Evolutionary conservation across 2,329 filamentous ascomycete species (phyloP), one percentile per base, ranked within the genome.

Genomic region (Scopulariopsis brevicaulis): DNA sequence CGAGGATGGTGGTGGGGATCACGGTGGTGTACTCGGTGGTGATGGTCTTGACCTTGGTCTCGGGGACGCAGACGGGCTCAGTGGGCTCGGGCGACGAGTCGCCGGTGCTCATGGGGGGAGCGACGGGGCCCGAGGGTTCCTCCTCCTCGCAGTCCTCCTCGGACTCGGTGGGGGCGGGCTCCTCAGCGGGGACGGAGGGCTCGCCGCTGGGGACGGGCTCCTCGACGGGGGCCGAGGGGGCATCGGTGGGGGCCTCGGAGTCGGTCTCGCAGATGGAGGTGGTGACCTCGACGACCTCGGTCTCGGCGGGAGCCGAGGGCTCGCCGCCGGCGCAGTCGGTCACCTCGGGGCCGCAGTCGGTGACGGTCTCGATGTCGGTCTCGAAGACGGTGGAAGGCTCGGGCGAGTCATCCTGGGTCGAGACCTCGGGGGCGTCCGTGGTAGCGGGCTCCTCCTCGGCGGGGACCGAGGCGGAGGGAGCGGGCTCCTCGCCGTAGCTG

Each of bases 291-390:
- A 71, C 57, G 28, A 32, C 28, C 28, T 32, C 28, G 60, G 70
- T 70, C 68, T 71, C 67, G 57, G 72, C 74, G 52, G 63, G 61
- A 58, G 70, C 59, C 59, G 69, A 64, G 60, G 68, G 72, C 66
- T 68, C 68, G 64, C 67, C 68, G 40, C 70, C 69, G 60, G 79
- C 80, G 79, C 85, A 87, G 81, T 86, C 67, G 70, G 80, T 78
- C 67, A 86, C 81, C 61, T 76, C 76, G 55, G 81, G 73, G 59
- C 71, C 77, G 77, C 83, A 86, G 60, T 77, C 77, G 68, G 80
- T 85, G 15, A 46, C 18, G 40, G 40, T 74, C 72, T 82, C 85
- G 65, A 80, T 71, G 69, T 78, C 72, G 66, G 81, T 84, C 70
- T 74, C 70, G 76, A 78, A 83, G 73, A 81, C 74, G 68, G 80